Conservation (phyloP, 768 basidiomycete species). For the Lactarius indigo region DNA sequence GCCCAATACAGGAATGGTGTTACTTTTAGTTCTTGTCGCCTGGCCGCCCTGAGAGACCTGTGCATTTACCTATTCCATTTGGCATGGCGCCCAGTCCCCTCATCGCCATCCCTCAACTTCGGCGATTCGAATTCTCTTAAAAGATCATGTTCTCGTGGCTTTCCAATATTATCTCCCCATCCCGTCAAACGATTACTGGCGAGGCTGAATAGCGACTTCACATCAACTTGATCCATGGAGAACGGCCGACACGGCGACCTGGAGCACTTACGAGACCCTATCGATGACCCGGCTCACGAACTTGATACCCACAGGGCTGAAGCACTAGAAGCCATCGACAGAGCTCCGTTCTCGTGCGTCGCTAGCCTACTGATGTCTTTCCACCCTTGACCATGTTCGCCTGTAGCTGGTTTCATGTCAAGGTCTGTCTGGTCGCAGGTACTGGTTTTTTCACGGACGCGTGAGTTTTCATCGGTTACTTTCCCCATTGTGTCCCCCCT, state of each 20-base stretch:
- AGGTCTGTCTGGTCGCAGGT: conserved; percentile 49
- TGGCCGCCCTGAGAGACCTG: not conserved
- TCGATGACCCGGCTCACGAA: conserved; percentile 4
- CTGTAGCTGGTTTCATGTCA: conserved; percentile 47
- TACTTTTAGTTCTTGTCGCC: not conserved
- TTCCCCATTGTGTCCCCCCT: not conserved
- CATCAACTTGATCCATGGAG: not conserved
- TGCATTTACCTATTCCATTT: not conserved
- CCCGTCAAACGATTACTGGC: not conserved
- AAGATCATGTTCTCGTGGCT: not conserved
- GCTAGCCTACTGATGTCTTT: not conserved
- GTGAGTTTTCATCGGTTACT: conserved; percentile 33
- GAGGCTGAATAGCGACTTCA: not conserved
- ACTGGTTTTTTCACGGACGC: conserved; percentile 92
- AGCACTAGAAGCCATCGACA: conserved; percentile 82
- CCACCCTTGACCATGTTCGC: not conserved
- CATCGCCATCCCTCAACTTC: no score
- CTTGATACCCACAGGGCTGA: conserved; percentile 72
- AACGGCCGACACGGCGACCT: not conserved
- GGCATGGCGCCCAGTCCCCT: not conserved
- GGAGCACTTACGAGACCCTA: not conserved
- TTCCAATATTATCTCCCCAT: not conserved
- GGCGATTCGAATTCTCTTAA: not conserved
- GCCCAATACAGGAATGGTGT: not conserved
- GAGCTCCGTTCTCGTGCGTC: conserved; percentile 75